Percentiles rank a stretch among this genome's conserved stretches.
Conservation (phyloP, 2,329 filamentous ascomycete genomes). For the Paracorniculantispora psalliotae region DNA sequence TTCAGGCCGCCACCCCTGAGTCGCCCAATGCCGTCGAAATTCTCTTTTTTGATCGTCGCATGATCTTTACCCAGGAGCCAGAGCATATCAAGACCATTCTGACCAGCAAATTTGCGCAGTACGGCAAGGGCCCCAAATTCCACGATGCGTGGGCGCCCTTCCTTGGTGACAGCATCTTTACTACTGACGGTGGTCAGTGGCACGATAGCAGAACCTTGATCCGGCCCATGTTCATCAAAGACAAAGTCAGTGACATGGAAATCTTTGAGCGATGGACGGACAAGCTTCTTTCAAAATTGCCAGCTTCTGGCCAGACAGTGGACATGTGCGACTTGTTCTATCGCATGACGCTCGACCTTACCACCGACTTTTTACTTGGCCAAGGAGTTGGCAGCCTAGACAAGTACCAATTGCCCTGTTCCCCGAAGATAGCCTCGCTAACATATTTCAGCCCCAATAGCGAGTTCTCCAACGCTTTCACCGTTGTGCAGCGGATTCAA, state of each 20-base stretch:
- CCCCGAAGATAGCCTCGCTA: too few relatives aligned
- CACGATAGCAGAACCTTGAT: slow-evolving; percentile 49
- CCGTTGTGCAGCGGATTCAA: slow-evolving; percentile 64
- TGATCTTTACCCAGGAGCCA: slow-evolving; percentile 47
- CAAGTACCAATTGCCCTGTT: slow-evolving; percentile 25
- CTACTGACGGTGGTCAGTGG: slow-evolving; percentile 48
- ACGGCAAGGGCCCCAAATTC: slow-evolving; percentile 41
- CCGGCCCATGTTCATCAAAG: slow-evolving; percentile 47
- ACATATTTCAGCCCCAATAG: slow-evolving; percentile 42
- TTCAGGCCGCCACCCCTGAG: slow-evolving; percentile 23
- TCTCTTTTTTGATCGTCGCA: slow-evolving; percentile 28
- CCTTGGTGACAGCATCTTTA: slow-evolving; percentile 54
- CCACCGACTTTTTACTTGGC: slow-evolving; percentile 65
- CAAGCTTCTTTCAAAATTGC: slow-evolving; percentile 54
- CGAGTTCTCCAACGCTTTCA: slow-evolving; percentile 65
- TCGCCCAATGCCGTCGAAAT: slow-evolving; percentile 35
- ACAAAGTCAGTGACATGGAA: slow-evolving; percentile 43
- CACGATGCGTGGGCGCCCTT: slow-evolving; percentile 40
- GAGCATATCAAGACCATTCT: slow-evolving; percentile 54
- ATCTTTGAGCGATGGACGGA: slow-evolving; percentile 58
- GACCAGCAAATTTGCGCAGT: slow-evolving; percentile 52
- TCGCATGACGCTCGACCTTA: slow-evolving; percentile 60
- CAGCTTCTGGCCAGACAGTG: slow-evolving; percentile 46
- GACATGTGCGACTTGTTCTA: slow-evolving; percentile 62
- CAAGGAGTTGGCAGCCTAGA: slow-evolving; percentile 45